A percentile compares a stretch with the other conserved stretches of the same genome.
Conservation (phyloP, 2,329 filamentous ascomycete genomes). For the Teratosphaeria viscida region DNA sequence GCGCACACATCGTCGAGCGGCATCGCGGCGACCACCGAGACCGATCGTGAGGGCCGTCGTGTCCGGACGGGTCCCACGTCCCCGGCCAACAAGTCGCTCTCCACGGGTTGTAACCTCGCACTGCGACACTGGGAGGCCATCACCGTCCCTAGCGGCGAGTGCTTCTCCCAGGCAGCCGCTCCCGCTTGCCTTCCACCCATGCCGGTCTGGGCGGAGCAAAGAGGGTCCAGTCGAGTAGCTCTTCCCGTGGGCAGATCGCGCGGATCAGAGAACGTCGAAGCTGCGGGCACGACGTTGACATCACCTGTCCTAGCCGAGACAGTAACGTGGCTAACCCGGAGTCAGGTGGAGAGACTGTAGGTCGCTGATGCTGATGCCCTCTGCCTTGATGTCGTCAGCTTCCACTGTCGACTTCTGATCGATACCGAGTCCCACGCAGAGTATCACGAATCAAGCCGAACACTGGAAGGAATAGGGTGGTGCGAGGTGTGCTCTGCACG, state of each 20-base stretch:
- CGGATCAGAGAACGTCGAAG: too few species aligned
- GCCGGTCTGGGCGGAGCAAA: not conserved
- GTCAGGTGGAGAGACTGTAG: not conserved
- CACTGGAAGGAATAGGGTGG: not conserved
- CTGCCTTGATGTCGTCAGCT: not conserved
- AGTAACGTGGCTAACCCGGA: not conserved
- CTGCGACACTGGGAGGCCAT: not conserved
- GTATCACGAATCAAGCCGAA: not conserved
- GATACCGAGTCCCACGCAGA: not conserved
- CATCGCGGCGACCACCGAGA: not conserved
- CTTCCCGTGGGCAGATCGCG: too few species aligned
- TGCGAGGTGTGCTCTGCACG: not conserved
- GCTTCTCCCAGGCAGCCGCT: not conserved
- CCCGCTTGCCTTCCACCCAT: not conserved
- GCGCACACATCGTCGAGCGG: not conserved
- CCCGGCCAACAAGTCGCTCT: not conserved
- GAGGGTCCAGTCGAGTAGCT: not conserved
- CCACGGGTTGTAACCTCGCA: not conserved
- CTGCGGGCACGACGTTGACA: not conserved
- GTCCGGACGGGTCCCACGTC: not conserved
- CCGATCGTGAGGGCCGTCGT: not conserved
- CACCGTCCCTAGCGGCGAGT: not conserved
- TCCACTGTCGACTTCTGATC: not conserved
- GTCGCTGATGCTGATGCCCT: not conserved
- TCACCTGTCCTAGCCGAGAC: not conserved